Base-by-base conservation (phyloP, 1,284 basidiomycete species). In the Leucoagaricus sp. region DNA sequence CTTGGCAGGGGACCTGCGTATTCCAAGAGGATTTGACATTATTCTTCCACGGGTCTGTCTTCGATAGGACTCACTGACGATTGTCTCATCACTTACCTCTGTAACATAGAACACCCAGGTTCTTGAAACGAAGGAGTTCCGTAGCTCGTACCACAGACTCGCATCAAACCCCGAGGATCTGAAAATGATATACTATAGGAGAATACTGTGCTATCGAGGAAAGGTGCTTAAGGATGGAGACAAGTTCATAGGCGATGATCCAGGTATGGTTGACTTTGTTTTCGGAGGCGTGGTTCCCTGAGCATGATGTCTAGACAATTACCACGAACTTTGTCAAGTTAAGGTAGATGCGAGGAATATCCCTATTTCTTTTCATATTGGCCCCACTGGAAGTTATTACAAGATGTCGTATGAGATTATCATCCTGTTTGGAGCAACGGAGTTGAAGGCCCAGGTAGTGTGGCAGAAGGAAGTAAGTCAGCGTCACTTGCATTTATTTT, bases 341-440 rank as follows among this genome's bases (percentile, higher is more conserved):
- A 67, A 72, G 5, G 75, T 78, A 1, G 75, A 83, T 48, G 72
- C 75, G 0, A 69, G 74, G 0, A 58, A 65, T 17, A 66, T 78
- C 7, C 62, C 66, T 12, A 41, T 47, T 36, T 42, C 54, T 25
- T 26, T 33, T 25, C 41, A 52, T 28, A 45, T 38, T 21, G 60
- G 55, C 10, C 46, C 49, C 13, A 46, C 7, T 9, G 54, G 60
- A 1, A 23, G n/a, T n/a, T 75, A 71, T 53, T 80, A 75, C 53
- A 60, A 60, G 41, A 69, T 74, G 29, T 53, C 67, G 5, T 80
- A 69, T 56, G 72, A 76, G 15, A 68, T 83, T 44, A 67, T 83
- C 33, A 64, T 84, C 28, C 67, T 72, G 36, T 80, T 81, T 54
- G 82, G 82, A 1, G 61, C 76, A 4, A 70, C 70, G 9, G 71